phyloP scores from a whole-genome alignment of 2,329 filamentous ascomycete genomes.

The Penicillium italicum region DNA sequence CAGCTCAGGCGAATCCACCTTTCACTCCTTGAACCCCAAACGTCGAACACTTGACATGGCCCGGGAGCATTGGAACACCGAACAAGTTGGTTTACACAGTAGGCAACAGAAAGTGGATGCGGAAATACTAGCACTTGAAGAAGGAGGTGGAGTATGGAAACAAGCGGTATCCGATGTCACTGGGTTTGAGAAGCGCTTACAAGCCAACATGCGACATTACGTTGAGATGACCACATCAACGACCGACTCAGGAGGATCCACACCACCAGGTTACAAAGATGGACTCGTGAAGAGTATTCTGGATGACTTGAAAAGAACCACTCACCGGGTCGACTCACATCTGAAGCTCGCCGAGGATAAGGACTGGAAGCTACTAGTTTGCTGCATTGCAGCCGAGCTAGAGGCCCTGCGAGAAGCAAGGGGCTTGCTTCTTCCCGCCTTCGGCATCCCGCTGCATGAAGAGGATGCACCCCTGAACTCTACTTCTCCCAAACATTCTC shows the following conservation, averaged over 20 bases:
- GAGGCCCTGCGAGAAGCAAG: constrained; percentile 50
- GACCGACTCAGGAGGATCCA: constrained; percentile 8
- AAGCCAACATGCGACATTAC: constrained; percentile 32
- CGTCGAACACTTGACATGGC: constrained; percentile 60
- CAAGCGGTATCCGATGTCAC: constrained; percentile 51
- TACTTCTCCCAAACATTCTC: constrained; percentile 9
- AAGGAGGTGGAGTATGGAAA: constrained; percentile 58
- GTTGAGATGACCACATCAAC: constrained; percentile 25
- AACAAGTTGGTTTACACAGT: constrained; percentile 45
- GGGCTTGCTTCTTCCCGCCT: constrained; percentile 34
- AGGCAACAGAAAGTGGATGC: constrained; percentile 48
- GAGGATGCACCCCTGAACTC: constrained; percentile 10
- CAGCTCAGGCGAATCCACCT: constrained; percentile 36
- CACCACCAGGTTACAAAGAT: constrained; percentile 19
- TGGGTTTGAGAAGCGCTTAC: constrained; percentile 47
- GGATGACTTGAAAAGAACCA: constrained; percentile 47
- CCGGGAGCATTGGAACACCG: constrained; percentile 53
- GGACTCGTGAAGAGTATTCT: constrained; percentile 35
- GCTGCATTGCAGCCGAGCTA: constrained; percentile 60
- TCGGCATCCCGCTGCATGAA: constrained; percentile 27
- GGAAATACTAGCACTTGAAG: constrained; percentile 56
- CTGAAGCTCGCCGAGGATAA: constrained; percentile 50
- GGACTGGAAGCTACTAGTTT: constrained; percentile 60
- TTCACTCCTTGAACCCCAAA: constrained; percentile 53
- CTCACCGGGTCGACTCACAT: constrained; percentile 48